phyloP scores from a whole-genome alignment of 2,329 filamentous ascomycete species.

The Monilinia aucupariae region DNA sequence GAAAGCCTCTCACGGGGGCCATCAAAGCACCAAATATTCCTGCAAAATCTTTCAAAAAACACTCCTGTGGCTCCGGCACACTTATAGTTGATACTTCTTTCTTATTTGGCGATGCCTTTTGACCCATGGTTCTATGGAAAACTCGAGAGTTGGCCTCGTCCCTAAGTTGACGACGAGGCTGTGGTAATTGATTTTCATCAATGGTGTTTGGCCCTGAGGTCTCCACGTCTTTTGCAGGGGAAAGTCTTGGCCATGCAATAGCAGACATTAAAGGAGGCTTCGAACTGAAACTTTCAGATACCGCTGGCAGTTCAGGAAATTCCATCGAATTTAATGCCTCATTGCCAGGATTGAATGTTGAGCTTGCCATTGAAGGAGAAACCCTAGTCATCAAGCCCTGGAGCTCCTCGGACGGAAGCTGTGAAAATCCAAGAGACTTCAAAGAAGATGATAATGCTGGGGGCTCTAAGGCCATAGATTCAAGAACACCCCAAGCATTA shows the following conservation, averaged over 20 bases:
- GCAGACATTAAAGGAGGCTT: not conserved
- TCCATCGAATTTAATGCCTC: not conserved
- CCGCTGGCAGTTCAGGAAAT: not conserved
- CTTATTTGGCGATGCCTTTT: slow-evolving; percentile 18
- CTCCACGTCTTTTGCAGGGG: not conserved
- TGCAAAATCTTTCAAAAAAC: slow-evolving; percentile 23
- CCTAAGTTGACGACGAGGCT: slow-evolving; percentile 14
- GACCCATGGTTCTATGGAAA: slow-evolving; percentile 30
- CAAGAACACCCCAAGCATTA: not conserved
- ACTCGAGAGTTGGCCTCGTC: slow-evolving; percentile 22
- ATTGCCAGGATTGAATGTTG: not conserved
- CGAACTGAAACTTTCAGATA: not conserved
- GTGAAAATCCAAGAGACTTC: not conserved
- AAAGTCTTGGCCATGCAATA: not conserved
- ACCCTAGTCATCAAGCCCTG: not conserved
- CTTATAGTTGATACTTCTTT: not conserved
- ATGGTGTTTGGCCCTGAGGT: not conserved
- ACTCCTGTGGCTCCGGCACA: slow-evolving; percentile 13
- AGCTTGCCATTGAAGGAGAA: not conserved
- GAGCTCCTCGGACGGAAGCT: slow-evolving; percentile 6
- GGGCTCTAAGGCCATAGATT: not conserved
- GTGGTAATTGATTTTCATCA: not conserved
- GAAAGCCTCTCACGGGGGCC: slow-evolving; percentile 24
- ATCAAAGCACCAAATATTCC: slow-evolving; percentile 24
- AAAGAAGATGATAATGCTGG: not conserved